These are phyloP conservation scores for Tilletia setariae DNA, from an alignment of 1,284 basidiomycete genomes.

Conservation along the genomic window DNA sequence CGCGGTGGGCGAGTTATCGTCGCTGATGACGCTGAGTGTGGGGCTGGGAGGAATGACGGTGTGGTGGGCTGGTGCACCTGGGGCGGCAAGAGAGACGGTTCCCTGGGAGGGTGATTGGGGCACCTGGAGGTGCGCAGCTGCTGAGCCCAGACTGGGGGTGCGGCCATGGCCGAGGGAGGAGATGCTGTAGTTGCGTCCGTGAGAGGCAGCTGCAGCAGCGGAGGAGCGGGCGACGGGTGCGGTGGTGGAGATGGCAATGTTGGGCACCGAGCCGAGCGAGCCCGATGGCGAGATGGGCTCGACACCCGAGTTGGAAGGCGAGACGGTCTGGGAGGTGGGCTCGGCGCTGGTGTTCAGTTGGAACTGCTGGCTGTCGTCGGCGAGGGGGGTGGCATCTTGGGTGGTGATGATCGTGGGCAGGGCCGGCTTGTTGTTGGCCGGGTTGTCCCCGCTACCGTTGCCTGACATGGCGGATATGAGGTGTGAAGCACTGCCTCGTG, in stretches of 20 bases:
- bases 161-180: slow-evolving; percentile 11
- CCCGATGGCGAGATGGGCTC: not conserved
- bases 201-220: not conserved
- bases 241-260: slow-evolving; percentile 10
- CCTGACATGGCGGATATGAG: not conserved
- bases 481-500: not conserved
- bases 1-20: not conserved
- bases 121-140: slow-evolving; percentile 8
- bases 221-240: not conserved
- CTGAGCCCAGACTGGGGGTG: slow-evolving; percentile 9
- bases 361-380: not conserved
- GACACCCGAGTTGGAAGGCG: not conserved
- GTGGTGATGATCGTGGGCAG: slow-evolving; percentile 15
- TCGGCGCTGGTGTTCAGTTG: not conserved
- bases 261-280: not conserved
- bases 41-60: slow-evolving; percentile 7
- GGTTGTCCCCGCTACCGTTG: no score
- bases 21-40: slow-evolving; percentile 16
- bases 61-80: not conserved
- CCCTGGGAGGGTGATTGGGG: slow-evolving; percentile 8
- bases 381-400: not conserved
- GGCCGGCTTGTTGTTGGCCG: not conserved
- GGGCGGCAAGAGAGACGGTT: not conserved
- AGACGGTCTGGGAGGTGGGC: not conserved
- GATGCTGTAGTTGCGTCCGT: slow-evolving; percentile 18